Evolutionary conservation across 192 early-diverging fungal species (phyloP), one percentile per base, ranked within the genome.

Genomic region (Mortierella alpina): DNA sequence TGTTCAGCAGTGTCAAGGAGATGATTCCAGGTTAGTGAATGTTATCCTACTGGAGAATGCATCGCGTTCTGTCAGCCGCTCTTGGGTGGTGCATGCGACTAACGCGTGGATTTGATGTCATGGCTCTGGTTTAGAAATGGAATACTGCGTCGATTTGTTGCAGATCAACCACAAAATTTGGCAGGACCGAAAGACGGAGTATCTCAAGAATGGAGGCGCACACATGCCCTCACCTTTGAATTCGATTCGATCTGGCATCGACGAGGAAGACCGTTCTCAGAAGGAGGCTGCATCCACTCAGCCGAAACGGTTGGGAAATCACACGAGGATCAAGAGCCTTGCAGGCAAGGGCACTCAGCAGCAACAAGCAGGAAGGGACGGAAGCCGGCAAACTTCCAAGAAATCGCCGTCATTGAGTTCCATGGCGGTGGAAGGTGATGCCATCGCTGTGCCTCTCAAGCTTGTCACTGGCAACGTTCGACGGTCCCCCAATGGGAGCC

Each of bases 1-100:
- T 90, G 11, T 90, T 90, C 66, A 59, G 68, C 46, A 78, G 70
- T 18, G 84, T 88, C 8, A 63, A 69, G 31, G 82, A 86, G 7
- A 75, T 87, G 8, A 73, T 86, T 64, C 84, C 84, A 66, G 85
- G 84, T 86, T 86, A 12, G 13, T 15, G 6, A 15, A 40, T 5
- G 31, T 31, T 39, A 6, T 59, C 8, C 14, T n/a, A n/a, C 3
- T 1, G 5, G 22, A 59, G 18, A 14, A 20, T 57, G 55, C 55
- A 9, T 2, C 17, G 50, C 50, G 13, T 20, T 45, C 40, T 44
- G 11, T 0, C 9, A 5, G 5, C 44, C 6, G 44, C 59, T 15
- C 22, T 50, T 46, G 18, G 18, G 40, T 20, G 13, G 11, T 67
- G 14, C 48, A 20, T 46, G 55, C 55, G 11, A 15, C 22, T 57